These are phyloP conservation scores for Cronartium quercuum DNA, from an alignment of 1,284 basidiomycete genomes.

Conservation along the genomic window DNA sequence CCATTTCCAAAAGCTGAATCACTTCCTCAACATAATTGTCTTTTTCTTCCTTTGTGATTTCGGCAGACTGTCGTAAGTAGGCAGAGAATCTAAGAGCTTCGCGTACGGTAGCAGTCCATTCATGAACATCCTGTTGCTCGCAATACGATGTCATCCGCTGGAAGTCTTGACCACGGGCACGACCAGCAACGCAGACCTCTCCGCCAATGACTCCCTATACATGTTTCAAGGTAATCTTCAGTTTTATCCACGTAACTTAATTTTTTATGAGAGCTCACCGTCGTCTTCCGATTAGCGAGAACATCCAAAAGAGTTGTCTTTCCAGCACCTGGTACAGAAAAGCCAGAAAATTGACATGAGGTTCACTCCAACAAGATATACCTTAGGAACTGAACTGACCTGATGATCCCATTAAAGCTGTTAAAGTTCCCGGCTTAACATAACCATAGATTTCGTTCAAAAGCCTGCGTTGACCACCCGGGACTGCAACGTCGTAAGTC, in stretches of 20 bases:
- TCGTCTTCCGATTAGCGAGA: constrained; percentile 69
- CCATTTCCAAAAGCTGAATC: constrained; percentile 54
- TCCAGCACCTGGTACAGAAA: constrained; percentile 43
- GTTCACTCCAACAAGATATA: constrained; percentile 42
- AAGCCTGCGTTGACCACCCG: constrained; percentile 50
- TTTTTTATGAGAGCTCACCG: constrained; percentile 49
- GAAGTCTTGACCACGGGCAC: constrained; percentile 50
- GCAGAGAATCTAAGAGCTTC: constrained; percentile 59
- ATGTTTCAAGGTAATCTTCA: constrained; percentile 45
- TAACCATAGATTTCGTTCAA: constrained; percentile 54
- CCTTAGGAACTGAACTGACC: constrained; percentile 7
- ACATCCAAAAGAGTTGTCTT: constrained; percentile 66
- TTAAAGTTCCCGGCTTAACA: constrained; percentile 54
- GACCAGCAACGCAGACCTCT: background rate
- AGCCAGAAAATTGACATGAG: constrained; percentile 50
- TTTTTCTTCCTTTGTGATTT: constrained; percentile 53
- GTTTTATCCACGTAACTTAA: constrained; percentile 19
- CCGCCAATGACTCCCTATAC: constrained; percentile 33
- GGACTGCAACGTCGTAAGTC: constrained; percentile 52
- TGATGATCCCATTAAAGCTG: constrained; percentile 52
- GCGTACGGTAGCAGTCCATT: constrained; percentile 64
- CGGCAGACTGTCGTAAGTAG: constrained; percentile 56
- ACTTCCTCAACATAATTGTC: constrained; percentile 56
- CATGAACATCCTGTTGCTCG: constrained; percentile 56
- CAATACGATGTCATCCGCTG: constrained; percentile 58